Percentiles rank a stretch among this genome's conserved stretches.
Evolutionary conservation across 202 grass and related monocot species (phyloP).

Genomic region (Elaeis oleifera): DNA sequence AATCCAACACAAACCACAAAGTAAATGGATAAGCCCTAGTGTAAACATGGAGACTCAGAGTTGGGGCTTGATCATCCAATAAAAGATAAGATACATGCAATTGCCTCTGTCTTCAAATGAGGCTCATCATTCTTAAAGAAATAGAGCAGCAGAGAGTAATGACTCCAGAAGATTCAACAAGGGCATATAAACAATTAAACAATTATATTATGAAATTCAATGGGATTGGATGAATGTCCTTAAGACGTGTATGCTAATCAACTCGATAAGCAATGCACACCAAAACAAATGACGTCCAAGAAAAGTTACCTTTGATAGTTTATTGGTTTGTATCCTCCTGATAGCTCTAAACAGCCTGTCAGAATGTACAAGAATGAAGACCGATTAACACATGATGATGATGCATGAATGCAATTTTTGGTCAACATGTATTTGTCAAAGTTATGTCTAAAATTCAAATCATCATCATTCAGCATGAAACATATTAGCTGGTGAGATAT

Average conservation of each 20-base stretch:
- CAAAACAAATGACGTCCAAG: background rate
- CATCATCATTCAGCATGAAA: background rate
- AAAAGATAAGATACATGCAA: too few species aligned
- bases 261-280: background rate
- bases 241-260: too few species aligned
- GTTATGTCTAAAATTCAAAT: conserved; percentile 25
- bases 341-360: background rate
- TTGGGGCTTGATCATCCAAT: too few species aligned
- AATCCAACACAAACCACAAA: too few species aligned
- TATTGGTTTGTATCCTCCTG: background rate
- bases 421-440: conserved; percentile 13
- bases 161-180: background rate
- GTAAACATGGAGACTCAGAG: too few species aligned
- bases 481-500: conserved; percentile 1
- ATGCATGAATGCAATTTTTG: conserved; percentile 9
- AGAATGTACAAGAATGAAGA: background rate
- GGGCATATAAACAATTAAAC: background rate
- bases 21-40: too few species aligned
- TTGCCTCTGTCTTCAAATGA: too few species aligned
- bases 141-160: too few species aligned
- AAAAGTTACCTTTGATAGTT: background rate
- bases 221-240: too few species aligned
- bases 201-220: too few species aligned
- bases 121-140: too few species aligned
- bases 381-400: background rate